Evolutionary conservation across 23 red algal genomes (phyloP).

Genomic region (Agarophyton chilense): DNA sequence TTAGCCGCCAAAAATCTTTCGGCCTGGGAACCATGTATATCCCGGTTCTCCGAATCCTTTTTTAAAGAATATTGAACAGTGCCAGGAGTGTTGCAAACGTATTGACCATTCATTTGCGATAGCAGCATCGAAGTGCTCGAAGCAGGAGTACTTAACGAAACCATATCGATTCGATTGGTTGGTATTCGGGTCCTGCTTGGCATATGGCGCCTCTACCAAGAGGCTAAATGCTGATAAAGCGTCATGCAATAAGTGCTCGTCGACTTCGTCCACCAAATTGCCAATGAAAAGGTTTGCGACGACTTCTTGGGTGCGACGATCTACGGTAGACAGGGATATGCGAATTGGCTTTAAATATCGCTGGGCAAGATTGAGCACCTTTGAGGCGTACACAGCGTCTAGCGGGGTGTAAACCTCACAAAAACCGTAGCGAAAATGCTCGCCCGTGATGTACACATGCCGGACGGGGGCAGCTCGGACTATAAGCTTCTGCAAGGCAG

Average conservation of each 20-base stretch:
- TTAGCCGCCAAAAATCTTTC: slow-evolving; percentile 76
- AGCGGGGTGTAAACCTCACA: slow-evolving; percentile 72
- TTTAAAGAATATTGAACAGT: slow-evolving; percentile 91
- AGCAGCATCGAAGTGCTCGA: slow-evolving; percentile 79
- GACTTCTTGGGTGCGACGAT: slow-evolving; percentile 57
- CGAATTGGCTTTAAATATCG: slow-evolving; percentile 76
- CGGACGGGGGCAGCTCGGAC: slow-evolving; percentile 74
- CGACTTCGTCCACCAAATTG: slow-evolving; percentile 83
- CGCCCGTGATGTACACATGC: slow-evolving; percentile 87
- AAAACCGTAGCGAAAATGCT: slow-evolving; percentile 83
- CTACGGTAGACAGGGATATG: slow-evolving; percentile 54
- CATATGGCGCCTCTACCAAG: slow-evolving; percentile 78
- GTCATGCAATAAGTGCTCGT: slow-evolving; percentile 81
- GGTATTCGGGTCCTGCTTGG: slow-evolving; percentile 62
- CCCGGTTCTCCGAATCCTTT: slow-evolving; percentile 68
- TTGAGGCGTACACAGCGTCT: slow-evolving; percentile 78
- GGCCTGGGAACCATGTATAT: slow-evolving; percentile 83
- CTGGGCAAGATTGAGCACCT: slow-evolving; percentile 72
- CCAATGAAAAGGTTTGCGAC: slow-evolving; percentile 94
- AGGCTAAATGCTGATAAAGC: slow-evolving; percentile 78
- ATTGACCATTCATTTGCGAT: slow-evolving; percentile 81
- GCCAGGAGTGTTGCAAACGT: slow-evolving; percentile 69
- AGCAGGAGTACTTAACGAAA: slow-evolving; percentile 84
- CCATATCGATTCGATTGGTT: slow-evolving; percentile 62
- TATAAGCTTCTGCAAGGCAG: slow-evolving; percentile 88